Conservation (phyloP, 1,284 basidiomycete genomes). For the Leccinum cinnamomeum region DNA sequence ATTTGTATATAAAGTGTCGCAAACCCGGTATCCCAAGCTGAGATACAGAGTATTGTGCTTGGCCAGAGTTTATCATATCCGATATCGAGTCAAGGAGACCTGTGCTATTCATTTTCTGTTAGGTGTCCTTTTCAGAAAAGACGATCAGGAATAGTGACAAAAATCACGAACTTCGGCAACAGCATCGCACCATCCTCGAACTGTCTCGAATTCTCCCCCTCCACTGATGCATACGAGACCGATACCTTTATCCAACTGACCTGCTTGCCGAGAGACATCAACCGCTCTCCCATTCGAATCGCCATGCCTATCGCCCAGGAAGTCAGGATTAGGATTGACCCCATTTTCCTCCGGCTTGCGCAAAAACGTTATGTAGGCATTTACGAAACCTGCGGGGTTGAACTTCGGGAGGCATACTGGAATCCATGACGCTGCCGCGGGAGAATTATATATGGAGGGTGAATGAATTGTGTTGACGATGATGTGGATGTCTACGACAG, state of each 20-base stretch:
- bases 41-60: conserved; percentile 62
- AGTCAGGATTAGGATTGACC: neutral
- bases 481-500: conserved; percentile 73
- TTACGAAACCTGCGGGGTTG: conserved; percentile 88
- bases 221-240: conserved; percentile 68
- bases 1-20: conserved; percentile 95
- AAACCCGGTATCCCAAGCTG: conserved; percentile 85
- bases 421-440: conserved; percentile 86
- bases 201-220: conserved; percentile 65
- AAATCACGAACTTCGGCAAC: conserved; percentile 54
- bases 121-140: neutral
- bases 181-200: conserved; percentile 69
- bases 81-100: conserved; percentile 54
- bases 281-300: neutral
- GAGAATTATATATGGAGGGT: conserved; percentile 65
- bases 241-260: conserved; percentile 41
- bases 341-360: conserved; percentile 32
- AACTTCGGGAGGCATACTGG: conserved; percentile 96
- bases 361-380: conserved; percentile 86
- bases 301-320: conserved; percentile 1
- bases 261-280: conserved; percentile 7
- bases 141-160: neutral
- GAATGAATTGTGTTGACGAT: conserved; percentile 80
- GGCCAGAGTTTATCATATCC: conserved; percentile 47
- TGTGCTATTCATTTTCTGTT: conserved; percentile 61